Evolutionary conservation across 257 asterid species (phyloP).

Genomic region (Anisodus tanguticus): DNA sequence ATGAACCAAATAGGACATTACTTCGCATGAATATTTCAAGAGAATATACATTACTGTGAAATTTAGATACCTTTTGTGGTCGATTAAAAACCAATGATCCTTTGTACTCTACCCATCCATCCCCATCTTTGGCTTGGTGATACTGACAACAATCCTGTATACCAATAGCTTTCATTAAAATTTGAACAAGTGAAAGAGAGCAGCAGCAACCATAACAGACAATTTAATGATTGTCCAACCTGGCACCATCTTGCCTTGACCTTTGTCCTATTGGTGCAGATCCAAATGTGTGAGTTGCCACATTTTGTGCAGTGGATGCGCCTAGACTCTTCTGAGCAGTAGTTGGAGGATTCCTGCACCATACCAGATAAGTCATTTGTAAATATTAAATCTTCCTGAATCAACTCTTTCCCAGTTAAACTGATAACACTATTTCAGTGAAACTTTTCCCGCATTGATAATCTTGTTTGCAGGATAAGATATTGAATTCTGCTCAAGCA

Average conservation of each 20-base stretch:
- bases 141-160: slow-evolving; percentile 95
- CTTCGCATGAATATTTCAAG: neutral
- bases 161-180: slow-evolving; percentile 32
- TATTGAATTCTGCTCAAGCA: neutral
- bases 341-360: slow-evolving; percentile 72
- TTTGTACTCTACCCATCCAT: slow-evolving; percentile 98
- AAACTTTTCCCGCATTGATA: neutral
- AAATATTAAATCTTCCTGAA: slow-evolving; percentile 3
- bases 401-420: slow-evolving; percentile 25
- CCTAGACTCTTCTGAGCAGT: slow-evolving; percentile 89
- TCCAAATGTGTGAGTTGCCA: slow-evolving; percentile 93
- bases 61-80: slow-evolving; percentile 63
- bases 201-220: neutral
- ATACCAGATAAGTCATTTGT: slow-evolving; percentile 28
- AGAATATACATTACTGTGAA: neutral
- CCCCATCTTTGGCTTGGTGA: slow-evolving; percentile 99
- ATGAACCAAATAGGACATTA: neutral
- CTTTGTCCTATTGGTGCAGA: slow-evolving; percentile 87
- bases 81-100: slow-evolving; percentile 84
- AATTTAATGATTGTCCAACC: slow-evolving; percentile 50
- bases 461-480: slow-evolving; percentile 16
- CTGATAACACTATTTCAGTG: neutral
- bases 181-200: slow-evolving; percentile 18
- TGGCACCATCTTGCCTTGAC: slow-evolving; percentile 99
- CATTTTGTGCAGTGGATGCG: slow-evolving; percentile 98